Evolutionary conservation across 495 filamentous ascomycete species (phyloP).

Genomic region (Parmelia sp.): DNA sequence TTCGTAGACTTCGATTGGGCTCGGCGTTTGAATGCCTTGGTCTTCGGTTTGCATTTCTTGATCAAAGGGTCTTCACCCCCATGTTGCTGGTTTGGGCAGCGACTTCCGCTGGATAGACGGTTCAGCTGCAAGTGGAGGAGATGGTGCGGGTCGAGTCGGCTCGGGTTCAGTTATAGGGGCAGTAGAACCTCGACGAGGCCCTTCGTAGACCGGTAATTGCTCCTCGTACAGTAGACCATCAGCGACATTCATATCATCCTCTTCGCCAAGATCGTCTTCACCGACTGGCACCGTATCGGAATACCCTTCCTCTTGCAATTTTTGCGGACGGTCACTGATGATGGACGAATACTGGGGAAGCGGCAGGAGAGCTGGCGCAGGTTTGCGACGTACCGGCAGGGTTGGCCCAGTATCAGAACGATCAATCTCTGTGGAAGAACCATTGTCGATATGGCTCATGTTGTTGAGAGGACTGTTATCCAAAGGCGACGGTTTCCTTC

Average conservation of each 20-base stretch:
- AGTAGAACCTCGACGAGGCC: neutral
- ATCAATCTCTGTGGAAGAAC: neutral
- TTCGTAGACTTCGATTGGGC: neutral
- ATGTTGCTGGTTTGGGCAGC: constrained; percentile 1
- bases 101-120: neutral
- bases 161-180: neutral
- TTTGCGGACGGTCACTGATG: constrained; percentile 5
- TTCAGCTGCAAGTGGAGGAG: constrained; percentile 1
- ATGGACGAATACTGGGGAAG: constrained; percentile 26
- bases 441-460: neutral
- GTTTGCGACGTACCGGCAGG: constrained; percentile 20
- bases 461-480: neutral
- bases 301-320: constrained; percentile 10
- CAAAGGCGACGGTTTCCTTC: constrained; percentile 1
- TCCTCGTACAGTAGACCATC: constrained; percentile 5
- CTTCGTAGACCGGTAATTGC: neutral
- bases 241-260: neutral
- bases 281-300: constrained; percentile 12
- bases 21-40: neutral
- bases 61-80: neutral
- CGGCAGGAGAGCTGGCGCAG: constrained; percentile 20
- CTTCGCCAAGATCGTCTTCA: neutral
- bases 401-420: neutral
- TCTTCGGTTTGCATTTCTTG: neutral
- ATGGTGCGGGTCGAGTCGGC: neutral